Evolutionary conservation across 1,284 basidiomycete species (phyloP).

Genomic region (Farysia itapuensis): DNA sequence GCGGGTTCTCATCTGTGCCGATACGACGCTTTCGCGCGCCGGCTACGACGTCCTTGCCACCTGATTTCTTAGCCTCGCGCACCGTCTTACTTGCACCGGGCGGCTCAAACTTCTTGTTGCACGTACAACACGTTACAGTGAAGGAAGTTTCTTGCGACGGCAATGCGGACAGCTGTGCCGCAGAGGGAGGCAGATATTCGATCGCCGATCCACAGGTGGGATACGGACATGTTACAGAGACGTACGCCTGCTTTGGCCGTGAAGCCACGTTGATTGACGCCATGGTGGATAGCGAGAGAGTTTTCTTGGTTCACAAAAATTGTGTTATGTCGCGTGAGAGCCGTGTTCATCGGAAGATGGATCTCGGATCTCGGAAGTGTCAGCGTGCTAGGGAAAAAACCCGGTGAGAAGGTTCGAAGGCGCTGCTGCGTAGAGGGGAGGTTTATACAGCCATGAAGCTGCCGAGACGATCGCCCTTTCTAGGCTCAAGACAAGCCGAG

Average conservation of each 20-base stretch:
- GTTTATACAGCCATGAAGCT: slow-evolving; percentile 25
- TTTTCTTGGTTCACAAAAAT: too few relatives aligned
- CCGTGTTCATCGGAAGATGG: too few relatives aligned
- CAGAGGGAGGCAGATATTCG: slow-evolving; percentile 48
- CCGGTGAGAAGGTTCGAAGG: not conserved
- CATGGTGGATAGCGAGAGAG: too few relatives aligned
- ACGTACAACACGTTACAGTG: slow-evolving; percentile 53
- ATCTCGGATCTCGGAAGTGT: too few relatives aligned
- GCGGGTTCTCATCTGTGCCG: slow-evolving; percentile 56
- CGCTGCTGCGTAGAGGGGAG: not conserved
- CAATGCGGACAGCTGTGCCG: slow-evolving; percentile 23
- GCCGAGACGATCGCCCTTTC: slow-evolving; percentile 36
- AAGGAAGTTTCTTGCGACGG: slow-evolving; percentile 48
- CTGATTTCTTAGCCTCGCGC: slow-evolving; percentile 42
- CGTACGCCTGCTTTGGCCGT: slow-evolving; percentile 50
- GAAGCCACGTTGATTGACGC: slow-evolving; percentile 35
- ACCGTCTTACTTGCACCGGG: slow-evolving; percentile 48
- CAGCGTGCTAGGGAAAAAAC: too few relatives aligned
- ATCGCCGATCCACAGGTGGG: slow-evolving; percentile 49
- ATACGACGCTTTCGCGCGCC: slow-evolving; percentile 51
- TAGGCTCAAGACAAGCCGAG: slow-evolving; percentile 20
- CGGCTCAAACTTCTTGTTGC: slow-evolving; percentile 54
- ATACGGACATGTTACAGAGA: slow-evolving; percentile 50
- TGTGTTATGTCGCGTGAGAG: too few relatives aligned
- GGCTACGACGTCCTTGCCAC: slow-evolving; percentile 28